Evolutionary conservation across 179 eudicot species (phyloP).

Genomic region (Spinacia oleracea): DNA sequence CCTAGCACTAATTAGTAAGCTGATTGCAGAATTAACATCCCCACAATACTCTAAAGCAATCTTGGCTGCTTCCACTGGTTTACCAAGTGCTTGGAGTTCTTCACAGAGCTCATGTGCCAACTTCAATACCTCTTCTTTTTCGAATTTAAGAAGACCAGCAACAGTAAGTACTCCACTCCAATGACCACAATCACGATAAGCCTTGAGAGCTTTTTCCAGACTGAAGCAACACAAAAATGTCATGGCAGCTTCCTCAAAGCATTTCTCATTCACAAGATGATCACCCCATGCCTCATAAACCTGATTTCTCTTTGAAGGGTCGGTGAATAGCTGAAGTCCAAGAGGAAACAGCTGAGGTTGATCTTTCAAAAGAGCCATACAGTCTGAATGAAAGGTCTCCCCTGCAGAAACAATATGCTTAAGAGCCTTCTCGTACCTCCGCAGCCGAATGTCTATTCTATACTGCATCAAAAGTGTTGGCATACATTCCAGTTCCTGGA

Average conservation of each 20-base stretch:
- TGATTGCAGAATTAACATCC: conserved; percentile 59
- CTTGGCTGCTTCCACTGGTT: conserved; percentile 88
- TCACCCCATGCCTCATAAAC: conserved; percentile 97
- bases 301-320: conserved; percentile 53
- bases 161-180: conserved; percentile 85
- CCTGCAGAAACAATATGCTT: conserved; percentile 75
- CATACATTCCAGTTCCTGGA: conserved; percentile 73
- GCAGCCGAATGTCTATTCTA: conserved; percentile 73
- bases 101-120: conserved; percentile 85
- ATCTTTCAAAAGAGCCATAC: conserved; percentile 66
- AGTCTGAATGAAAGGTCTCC: conserved; percentile 62
- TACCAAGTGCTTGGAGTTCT: conserved; percentile 88
- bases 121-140: conserved; percentile 62
- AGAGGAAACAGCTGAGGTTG: conserved; percentile 79
- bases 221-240: conserved; percentile 70
- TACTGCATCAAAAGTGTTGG: conserved; percentile 69
- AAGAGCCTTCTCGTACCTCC: conserved; percentile 78
- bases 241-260: conserved; percentile 86
- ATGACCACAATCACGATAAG: conserved; percentile 79
- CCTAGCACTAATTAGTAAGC: conserved; percentile 72
- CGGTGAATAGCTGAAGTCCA: conserved; percentile 63
- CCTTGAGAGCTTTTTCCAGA: conserved; percentile 80
- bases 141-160: conserved; percentile 79
- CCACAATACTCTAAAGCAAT: conserved; percentile 85
- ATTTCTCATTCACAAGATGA: conserved; percentile 64